A percentile compares a stretch with the other conserved stretches of the same genome.
These are phyloP conservation scores for Hirsutella thompsonii DNA, from an alignment of 2,329 filamentous ascomycete species.

Conservation along the genomic window DNA sequence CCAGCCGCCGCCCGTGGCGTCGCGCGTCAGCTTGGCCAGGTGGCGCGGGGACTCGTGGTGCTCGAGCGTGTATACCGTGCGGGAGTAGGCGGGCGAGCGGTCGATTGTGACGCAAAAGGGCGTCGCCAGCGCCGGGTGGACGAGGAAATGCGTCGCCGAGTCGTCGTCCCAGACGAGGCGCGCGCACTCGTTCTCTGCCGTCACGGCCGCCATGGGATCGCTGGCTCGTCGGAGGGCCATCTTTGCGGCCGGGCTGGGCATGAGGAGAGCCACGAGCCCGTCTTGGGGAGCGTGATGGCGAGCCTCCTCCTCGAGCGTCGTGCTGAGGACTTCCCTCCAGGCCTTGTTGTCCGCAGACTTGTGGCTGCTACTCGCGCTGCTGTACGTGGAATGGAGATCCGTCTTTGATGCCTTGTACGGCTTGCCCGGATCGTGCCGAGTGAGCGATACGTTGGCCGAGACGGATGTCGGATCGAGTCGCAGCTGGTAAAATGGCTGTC, in stretches of 20 bases:
- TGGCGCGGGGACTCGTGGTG: constrained; percentile 49
- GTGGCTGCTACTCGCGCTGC: constrained; percentile 12
- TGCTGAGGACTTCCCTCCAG: constrained; percentile 45
- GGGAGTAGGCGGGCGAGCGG: constrained; percentile 44
- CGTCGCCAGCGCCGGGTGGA: constrained; percentile 48
- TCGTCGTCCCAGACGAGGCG: constrained; percentile 61
- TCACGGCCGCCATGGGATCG: constrained; percentile 44
- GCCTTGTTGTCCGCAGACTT: constrained; percentile 27
- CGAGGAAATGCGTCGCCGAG: constrained; percentile 44
- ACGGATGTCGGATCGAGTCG: constrained; percentile 50
- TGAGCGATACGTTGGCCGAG: constrained; percentile 47
- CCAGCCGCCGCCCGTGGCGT: constrained; percentile 45
- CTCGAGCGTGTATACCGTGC: constrained; percentile 52
- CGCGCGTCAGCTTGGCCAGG: constrained; percentile 46
- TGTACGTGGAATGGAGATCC: constrained; percentile 11
- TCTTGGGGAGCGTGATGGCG: constrained; percentile 43
- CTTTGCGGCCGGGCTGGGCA: constrained; percentile 51
- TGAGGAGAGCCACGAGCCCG: constrained; percentile 54
- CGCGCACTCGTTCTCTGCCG: constrained; percentile 56
- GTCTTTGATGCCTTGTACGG: constrained; percentile 31
- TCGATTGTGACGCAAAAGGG: constrained; percentile 50
- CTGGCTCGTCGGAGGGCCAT: constrained; percentile 48
- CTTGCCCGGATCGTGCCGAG: constrained; percentile 47
- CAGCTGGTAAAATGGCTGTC: constrained; percentile 55
- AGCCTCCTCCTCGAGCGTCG: constrained; percentile 42